Evolutionary conservation across 129 eudicot genomes (phyloP), one percentile per base, ranked within the genome.

Genomic region (Helianthus annuus): DNA sequence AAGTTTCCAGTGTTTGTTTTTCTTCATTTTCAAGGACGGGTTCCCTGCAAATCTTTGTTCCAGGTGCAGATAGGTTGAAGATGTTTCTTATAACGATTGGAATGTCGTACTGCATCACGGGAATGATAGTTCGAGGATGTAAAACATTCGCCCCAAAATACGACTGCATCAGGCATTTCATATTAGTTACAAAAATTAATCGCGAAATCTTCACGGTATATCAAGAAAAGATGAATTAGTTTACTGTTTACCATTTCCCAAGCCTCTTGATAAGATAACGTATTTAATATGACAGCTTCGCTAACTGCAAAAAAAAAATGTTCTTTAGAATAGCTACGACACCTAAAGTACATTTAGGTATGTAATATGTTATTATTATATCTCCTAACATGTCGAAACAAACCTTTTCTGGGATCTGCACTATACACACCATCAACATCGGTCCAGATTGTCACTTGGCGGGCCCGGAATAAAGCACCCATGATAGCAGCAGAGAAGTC

Each of bases 401-500:
- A 75, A 95, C 99, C 99, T 95, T 95, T 95, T 76, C 96, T 86
- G 42, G 99, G 99, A 58, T 95, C 99, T 51, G 99, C 99, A 85
- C 99, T 95, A 76, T 95, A 95, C 7, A 95, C 96, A 59, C 99
- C 99, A 80, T 95, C 88, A 64, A 95, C 99, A 76, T 95, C 99
- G 8, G 99, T 95, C 99, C 99, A 95, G 52, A 95, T 95, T 34
- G 99, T 95, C 55, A 95, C 99, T 82, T 95, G 97, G 42, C 85
- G 88, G 1, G 99, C 97, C 81, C 74, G 81, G 61, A 91, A 73
- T 55, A 95, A 83, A 42, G 99, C 89, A 64, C 97, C 97, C 99
- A 95, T 84, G 51, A 95, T 95, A 78, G 97, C 99, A 24, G 99
- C 99, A 67, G 99, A 95, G 65, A 95, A 95, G 76, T 95, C 99